Percentiles rank a stretch among this genome's conserved stretches.
These are phyloP conservation scores for Trichoderma cornu-damae DNA, from an alignment of 2,329 filamentous ascomycete genomes.

Conservation along the genomic window DNA sequence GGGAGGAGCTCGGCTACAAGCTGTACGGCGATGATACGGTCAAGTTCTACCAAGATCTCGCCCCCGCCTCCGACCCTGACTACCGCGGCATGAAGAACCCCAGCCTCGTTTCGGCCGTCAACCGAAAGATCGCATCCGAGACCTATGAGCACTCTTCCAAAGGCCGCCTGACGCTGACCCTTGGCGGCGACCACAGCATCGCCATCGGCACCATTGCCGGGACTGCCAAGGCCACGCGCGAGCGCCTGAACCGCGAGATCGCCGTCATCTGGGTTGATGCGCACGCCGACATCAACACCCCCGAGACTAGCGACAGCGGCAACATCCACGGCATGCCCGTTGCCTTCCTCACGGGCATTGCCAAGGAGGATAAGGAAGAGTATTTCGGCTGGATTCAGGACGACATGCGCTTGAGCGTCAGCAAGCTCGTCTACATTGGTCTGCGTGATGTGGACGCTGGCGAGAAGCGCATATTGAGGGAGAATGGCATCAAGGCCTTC, in stretches of 20 bases:
- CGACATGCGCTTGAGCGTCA: slow-evolving; percentile 62
- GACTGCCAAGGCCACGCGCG: slow-evolving; percentile 76
- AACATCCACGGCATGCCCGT: slow-evolving; percentile 99
- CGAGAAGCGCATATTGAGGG: slow-evolving; percentile 86
- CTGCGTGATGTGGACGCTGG: slow-evolving; percentile 86
- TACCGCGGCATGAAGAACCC: slow-evolving; percentile 95
- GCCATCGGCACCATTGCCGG: slow-evolving; percentile 91
- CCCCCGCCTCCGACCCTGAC: slow-evolving; percentile 67
- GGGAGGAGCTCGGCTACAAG: slow-evolving; percentile 80
- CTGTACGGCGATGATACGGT: slow-evolving; percentile 79
- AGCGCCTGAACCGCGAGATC: slow-evolving; percentile 75
- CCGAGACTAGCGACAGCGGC: slow-evolving; percentile 80
- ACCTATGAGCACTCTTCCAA: slow-evolving; percentile 80
- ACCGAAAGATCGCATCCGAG: slow-evolving; percentile 70
- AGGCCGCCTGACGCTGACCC: slow-evolving; percentile 83
- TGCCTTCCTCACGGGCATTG: slow-evolving; percentile 81
- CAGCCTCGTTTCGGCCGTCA: slow-evolving; percentile 78
- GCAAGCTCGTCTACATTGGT: slow-evolving; percentile 95
- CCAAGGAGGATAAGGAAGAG: slow-evolving; percentile 67
- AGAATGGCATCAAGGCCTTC: slow-evolving; percentile 90
- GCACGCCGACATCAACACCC: slow-evolving; percentile 95
- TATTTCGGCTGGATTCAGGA: slow-evolving; percentile 86
- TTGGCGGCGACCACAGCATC: slow-evolving; percentile 94
- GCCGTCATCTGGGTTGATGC: slow-evolving; percentile 99
- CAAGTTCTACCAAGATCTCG: slow-evolving; percentile 72